Evolutionary conservation across 257 asterid species (phyloP).

Genomic region (Solanum sejunctum): DNA sequence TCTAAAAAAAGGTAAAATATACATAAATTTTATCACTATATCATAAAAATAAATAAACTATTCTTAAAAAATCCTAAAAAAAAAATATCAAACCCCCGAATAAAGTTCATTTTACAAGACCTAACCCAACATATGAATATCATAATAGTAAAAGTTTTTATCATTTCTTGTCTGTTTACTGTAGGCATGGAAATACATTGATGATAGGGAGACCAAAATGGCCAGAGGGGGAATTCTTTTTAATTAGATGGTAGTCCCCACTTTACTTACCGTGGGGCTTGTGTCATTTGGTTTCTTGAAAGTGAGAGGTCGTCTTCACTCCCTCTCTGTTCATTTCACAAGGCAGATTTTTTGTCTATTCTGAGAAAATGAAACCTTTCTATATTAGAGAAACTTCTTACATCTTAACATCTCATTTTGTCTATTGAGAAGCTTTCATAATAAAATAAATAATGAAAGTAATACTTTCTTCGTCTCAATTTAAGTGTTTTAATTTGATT

Average conservation of each 20-base stretch:
- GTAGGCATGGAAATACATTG: constrained; percentile 8
- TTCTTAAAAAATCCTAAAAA: rapidly evolving
- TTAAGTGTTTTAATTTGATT: not conserved
- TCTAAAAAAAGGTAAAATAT: no score
- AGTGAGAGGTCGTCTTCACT: not conserved
- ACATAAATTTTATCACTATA: no score
- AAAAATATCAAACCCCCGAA: no score
- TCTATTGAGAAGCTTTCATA: not conserved
- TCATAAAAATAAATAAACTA: no score
- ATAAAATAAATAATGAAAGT: not conserved
- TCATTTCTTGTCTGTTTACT: constrained; percentile 4
- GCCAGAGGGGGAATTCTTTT: not conserved
- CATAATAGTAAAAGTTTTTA: not conserved
- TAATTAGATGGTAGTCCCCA: not conserved
- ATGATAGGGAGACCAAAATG: constrained; percentile 1
- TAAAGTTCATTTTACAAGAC: not conserved
- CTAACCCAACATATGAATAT: not conserved
- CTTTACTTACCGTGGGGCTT: not conserved
- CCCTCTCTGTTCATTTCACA: not conserved
- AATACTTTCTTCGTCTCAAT: not conserved
- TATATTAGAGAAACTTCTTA: not conserved
- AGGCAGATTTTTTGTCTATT: not conserved
- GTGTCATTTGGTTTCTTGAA: constrained; percentile 13
- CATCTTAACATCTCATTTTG: not conserved
- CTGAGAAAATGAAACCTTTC: not conserved